Evolutionary conservation across 495 filamentous ascomycete species (phyloP).

Genomic region (Penicillium desertorum): DNA sequence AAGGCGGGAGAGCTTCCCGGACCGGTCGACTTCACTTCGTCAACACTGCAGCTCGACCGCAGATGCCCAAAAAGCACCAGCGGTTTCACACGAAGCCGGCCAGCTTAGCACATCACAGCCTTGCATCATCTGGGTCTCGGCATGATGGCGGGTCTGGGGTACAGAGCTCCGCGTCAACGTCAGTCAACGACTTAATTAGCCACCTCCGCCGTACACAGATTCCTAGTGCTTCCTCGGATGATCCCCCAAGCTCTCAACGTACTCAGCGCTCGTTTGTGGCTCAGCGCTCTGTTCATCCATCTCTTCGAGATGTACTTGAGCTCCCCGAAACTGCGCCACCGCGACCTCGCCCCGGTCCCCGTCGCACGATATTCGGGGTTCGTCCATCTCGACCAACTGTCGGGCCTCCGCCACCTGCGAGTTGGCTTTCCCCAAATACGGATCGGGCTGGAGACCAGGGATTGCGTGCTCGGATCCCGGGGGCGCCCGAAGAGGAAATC

Average conservation of each 20-base stretch:
- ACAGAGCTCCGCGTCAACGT: conserved; percentile 24
- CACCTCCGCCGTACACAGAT: conserved; percentile 51
- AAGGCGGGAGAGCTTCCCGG: conserved; percentile 7
- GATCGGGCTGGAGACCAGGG: conserved; percentile 10
- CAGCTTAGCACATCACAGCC: conserved; percentile 41
- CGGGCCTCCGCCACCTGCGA: conserved; percentile 69
- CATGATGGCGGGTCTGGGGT: conserved; percentile 32
- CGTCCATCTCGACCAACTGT: conserved; percentile 52
- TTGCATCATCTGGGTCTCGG: conserved; percentile 29
- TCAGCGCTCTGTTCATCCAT: conserved; percentile 53
- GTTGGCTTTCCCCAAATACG: conserved; percentile 57
- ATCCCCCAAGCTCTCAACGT: conserved; percentile 13
- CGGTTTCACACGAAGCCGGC: conserved; percentile 37
- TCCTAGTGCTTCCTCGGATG: conserved; percentile 21
- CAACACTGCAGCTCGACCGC: conserved; percentile 13
- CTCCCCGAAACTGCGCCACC: conserved; percentile 70
- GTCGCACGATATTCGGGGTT: conserved; percentile 39
- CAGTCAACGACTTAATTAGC: conserved; percentile 50
- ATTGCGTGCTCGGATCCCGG: conserved; percentile 5
- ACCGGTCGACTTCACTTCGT: not conserved
- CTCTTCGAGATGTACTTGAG: conserved; percentile 60
- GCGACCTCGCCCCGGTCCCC: conserved; percentile 54
- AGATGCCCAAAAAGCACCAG: conserved; percentile 52
- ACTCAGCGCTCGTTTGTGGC: conserved; percentile 19
- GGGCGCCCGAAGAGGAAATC: conserved; percentile 20